These are phyloP conservation scores for Polymyxa betae DNA, from an alignment of 208 protist genomes.

Conservation along the genomic window DNA sequence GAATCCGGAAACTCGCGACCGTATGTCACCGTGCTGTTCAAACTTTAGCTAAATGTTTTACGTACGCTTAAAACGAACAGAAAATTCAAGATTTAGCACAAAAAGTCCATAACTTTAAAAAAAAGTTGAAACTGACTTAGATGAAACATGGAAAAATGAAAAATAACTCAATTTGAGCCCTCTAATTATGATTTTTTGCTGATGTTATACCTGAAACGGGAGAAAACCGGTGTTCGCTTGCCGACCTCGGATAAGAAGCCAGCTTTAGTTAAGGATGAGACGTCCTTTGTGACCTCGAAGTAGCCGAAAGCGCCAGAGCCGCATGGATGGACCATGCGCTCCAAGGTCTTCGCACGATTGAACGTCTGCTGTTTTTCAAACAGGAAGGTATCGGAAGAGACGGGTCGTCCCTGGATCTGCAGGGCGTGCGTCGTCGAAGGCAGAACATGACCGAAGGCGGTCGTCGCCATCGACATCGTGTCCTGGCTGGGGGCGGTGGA, in stretches of 20 bases:
- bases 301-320: background rate
- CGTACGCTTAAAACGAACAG: too few species aligned
- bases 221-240: background rate
- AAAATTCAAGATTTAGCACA: too few species aligned
- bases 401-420: background rate
- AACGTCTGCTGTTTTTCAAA: background rate
- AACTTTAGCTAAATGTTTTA: too few species aligned
- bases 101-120: too few species aligned
- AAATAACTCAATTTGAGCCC: too few species aligned
- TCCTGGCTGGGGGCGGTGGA: too few species aligned
- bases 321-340: background rate
- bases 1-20: background rate
- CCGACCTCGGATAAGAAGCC: background rate
- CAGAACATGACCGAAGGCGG: background rate
- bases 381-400: background rate
- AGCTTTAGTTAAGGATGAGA: background rate
- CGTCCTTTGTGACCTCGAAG: background rate
- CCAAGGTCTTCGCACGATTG: background rate
- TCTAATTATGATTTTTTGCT: too few species aligned
- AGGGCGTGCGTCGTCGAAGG: background rate
- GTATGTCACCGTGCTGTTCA: background rate
- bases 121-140: too few species aligned
- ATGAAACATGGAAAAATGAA: too few species aligned
- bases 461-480: background rate
- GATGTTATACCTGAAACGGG: too few species aligned